Base-by-base conservation (phyloP, 208 protist genomes). In the Trypanosoma conorhini region DNA sequence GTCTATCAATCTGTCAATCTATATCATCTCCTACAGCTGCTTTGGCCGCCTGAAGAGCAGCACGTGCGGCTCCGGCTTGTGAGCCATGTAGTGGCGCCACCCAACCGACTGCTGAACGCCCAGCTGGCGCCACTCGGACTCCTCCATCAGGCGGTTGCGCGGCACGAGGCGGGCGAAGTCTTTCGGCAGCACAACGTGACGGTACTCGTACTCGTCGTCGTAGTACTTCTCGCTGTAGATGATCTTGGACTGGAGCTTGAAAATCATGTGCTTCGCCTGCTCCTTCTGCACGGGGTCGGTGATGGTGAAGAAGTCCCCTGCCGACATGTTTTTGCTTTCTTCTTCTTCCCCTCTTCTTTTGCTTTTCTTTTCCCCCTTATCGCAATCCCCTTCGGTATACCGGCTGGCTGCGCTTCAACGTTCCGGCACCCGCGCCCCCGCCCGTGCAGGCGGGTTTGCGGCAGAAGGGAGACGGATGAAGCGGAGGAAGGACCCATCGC, bases 11-110 rank as follows among this genome's bases (percentile, higher is more conserved):
- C 22, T 60, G 35, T 60, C 28, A 38, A 60, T 60, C 28, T 60
- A 60, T 60, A 67, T 38, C 9, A 38, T 10, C 33, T 24, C 21
- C 59, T 80, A 75, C 21, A 71, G 44, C 21, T 57, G 59, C 48
- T 82, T 81, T 5, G 89, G 88, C 0, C 98, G 86, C 77, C 96
- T 92, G 79, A 99, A 99, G 31, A 99, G 89, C 10, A 99, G 82
- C 38, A 99, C 97, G 77, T 99, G 95, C 26, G 96, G 97, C 85
- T 99, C 98, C 17, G 97, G 97, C 44, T 87, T 87, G 89, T 99
- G 98, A 35, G 98, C 96, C 86, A 98, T 98, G 87, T 99, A 99
- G 81, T 99, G 98, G 40, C 91, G 86, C 98, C 98, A 99, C 13
- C 98, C 98, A 35, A 91, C 85, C 12, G 95, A 98, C 86, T 99